phyloP scores from a whole-genome alignment of 2,329 filamentous ascomycete species.

The Madurella fahalii region DNA sequence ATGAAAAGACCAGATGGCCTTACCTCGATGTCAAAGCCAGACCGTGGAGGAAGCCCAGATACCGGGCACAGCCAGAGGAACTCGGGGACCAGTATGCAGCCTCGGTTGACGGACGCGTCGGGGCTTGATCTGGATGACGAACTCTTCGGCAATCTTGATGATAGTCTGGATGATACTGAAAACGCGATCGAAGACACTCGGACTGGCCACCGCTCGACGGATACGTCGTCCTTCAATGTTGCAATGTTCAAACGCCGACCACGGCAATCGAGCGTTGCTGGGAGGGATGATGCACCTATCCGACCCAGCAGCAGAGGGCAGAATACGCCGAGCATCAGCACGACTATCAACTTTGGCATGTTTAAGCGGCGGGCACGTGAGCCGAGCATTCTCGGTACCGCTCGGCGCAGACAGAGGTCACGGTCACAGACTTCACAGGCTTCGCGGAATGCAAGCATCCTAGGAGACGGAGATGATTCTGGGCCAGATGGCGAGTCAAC shows the following conservation, averaged over 20 bases:
- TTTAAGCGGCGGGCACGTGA: slow-evolving; percentile 57
- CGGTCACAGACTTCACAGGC: slow-evolving; percentile 22
- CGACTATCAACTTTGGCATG: slow-evolving; percentile 51
- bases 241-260: slow-evolving; percentile 45
- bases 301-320: slow-evolving; percentile 49
- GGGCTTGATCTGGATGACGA: slow-evolving; percentile 47
- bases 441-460: slow-evolving; percentile 15
- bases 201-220: slow-evolving; percentile 36
- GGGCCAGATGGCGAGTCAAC: slow-evolving; percentile 30
- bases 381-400: slow-evolving; percentile 57
- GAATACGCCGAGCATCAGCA: slow-evolving; percentile 46
- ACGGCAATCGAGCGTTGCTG: slow-evolving; percentile 48
- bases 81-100: slow-evolving; percentile 30
- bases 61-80: slow-evolving; percentile 38
- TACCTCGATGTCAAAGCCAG: slow-evolving; percentile 25
- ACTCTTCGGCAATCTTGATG: slow-evolving; percentile 45
- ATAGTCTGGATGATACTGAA: slow-evolving; percentile 35
- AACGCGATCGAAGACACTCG: slow-evolving; percentile 26
- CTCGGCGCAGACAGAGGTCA: slow-evolving; percentile 32
- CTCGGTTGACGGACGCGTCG: slow-evolving; percentile 36
- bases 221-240: slow-evolving; percentile 45
- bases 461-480: slow-evolving; percentile 27
- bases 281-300: slow-evolving; percentile 49
- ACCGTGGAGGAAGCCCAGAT: slow-evolving; percentile 22
- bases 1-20: slow-evolving; percentile 36